Evolutionary conservation across 1,139 yeast genomes (phyloP), one percentile per base, ranked within the genome.

Genomic region (Pichia terricola): DNA sequence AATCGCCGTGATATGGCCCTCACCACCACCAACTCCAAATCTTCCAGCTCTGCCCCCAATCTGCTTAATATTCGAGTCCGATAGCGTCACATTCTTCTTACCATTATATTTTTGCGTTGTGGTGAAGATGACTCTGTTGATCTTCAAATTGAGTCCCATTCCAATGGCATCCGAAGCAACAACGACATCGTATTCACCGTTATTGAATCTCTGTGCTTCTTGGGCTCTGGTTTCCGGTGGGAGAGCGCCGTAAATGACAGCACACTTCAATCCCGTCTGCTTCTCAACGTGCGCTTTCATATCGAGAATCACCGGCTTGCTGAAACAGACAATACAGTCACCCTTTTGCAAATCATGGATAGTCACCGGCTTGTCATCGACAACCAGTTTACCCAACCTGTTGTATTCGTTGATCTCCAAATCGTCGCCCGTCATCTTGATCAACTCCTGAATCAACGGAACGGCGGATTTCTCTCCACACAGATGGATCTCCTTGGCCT

Each of bases 11-110:
- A 84, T 82, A 48, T 72, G 73, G 0, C 94, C 94, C 28, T 63
- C 54, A 1, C 73, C 59, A 8, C 60, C 57, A 38, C 48, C 57
- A 11, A 60, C 53, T 5, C 63, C 61, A 47, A 68, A 91, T 48
- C 99, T 66, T 1, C 99, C 99, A 0, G 98, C 98, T 51, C 99
- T 70, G 1, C 99, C 99, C 3, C 94, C 97, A 51, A 91, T 91
- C 62, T 91, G 99, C 60, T 87, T 87, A 30, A 82, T 74, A 45
- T 81, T 79, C 0, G 94, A 81, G 4, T 74, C 66, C 0, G 82
- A 68, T 37, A 89, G 62, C 2, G 63, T 62, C 3, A 65, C 64
- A 50, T 70, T 63, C 26, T 63, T 65, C 22, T 58, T 59, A 4
- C 97, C 97, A 58, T 88, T 77, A 55, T 74, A 91, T 62, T 91